These are phyloP conservation scores for Fusarium pininemorale DNA, from an alignment of 2,329 filamentous ascomycete genomes.

Conservation along the genomic window DNA sequence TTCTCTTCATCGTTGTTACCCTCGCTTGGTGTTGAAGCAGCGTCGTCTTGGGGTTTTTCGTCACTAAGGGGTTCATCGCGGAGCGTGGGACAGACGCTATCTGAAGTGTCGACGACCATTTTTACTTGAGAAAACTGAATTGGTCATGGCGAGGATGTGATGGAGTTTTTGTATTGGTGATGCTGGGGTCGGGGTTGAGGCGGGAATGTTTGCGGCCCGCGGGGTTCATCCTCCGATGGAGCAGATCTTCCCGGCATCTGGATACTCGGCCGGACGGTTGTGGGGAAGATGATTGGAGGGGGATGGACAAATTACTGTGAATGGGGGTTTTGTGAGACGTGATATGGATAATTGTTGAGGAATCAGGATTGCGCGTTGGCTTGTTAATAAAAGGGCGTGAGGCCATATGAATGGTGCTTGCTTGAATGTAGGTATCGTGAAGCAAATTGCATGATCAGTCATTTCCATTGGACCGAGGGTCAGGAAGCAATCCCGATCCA, in stretches of 20 bases:
- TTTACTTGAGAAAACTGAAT: background rate
- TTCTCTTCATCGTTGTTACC: background rate
- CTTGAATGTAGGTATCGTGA: background rate
- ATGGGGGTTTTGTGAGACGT: background rate
- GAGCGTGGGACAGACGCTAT: conserved; percentile 20
- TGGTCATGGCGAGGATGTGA: background rate
- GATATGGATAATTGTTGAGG: background rate
- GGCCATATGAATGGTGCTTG: background rate
- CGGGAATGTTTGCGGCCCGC: conserved; percentile 6
- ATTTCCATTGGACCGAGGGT: background rate
- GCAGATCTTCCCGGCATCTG: conserved; percentile 10
- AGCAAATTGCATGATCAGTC: background rate
- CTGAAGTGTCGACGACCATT: background rate
- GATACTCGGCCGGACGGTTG: background rate
- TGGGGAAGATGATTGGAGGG: background rate
- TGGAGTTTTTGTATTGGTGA: conserved; percentile 12
- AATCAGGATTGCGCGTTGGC: background rate
- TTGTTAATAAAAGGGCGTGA: background rate
- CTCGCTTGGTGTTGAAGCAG: conserved; percentile 2
- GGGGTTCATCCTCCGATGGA: conserved; percentile 27
- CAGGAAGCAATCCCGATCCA: rapidly evolving
- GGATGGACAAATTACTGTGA: background rate
- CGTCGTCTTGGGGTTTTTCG: conserved; percentile 21
- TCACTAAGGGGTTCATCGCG: background rate
- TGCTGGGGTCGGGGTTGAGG: background rate